phyloP scores from a whole-genome alignment of 1,284 basidiomycete genomes.

The Puccinia horiana region DNA sequence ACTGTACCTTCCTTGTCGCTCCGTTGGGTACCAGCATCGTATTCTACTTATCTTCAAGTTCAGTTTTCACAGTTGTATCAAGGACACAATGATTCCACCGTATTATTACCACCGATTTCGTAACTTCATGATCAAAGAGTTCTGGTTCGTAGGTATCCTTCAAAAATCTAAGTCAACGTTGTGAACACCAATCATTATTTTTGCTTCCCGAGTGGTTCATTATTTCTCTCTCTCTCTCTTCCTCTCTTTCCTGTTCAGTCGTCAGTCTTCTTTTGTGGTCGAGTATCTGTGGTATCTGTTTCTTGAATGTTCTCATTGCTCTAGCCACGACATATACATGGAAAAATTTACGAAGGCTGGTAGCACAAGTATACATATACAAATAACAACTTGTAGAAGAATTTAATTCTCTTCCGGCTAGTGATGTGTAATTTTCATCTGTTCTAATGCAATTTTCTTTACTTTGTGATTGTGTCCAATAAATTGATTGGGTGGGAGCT shows the following conservation, averaged over 20 bases:
- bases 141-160: no score
- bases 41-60: background rate
- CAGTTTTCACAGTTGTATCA: background rate
- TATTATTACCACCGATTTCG: background rate
- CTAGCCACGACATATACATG: background rate
- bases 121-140: background rate
- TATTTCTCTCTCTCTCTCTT: background rate
- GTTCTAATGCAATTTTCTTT: background rate
- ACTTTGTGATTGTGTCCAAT: background rate
- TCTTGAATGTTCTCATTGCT: background rate
- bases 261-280: background rate
- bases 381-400: background rate
- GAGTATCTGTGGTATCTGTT: background rate
- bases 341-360: no score
- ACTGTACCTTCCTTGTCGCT: background rate
- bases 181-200: background rate
- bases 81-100: background rate
- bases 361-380: background rate
- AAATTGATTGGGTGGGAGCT: no score
- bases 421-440: background rate
- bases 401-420: background rate
- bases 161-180: no score
- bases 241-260: background rate
- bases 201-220: background rate
- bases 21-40: background rate